phyloP scores from a whole-genome alignment of 306 rosid species.

The Ammopiptanthus mongolicus region DNA sequence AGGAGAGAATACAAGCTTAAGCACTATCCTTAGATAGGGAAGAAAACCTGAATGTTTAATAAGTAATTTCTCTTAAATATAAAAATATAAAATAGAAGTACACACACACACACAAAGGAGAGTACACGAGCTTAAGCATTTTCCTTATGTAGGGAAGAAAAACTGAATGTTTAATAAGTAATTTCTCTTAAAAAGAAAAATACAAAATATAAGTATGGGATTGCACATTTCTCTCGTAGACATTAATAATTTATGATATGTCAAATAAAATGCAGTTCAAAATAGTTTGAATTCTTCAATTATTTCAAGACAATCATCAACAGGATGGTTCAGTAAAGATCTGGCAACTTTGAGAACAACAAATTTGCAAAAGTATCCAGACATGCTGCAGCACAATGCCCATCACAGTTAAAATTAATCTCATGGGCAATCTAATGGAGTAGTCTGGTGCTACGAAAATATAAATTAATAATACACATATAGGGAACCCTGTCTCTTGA shows the following conservation, averaged over 20 bases:
- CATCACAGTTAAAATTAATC: neutral
- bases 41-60: neutral
- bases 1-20: neutral
- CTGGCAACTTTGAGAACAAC: neutral
- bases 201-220: neutral
- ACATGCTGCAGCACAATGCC: neutral
- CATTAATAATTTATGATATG: neutral
- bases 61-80: neutral
- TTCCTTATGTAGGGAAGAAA: neutral
- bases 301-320: neutral
- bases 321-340: neutral
- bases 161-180: neutral
- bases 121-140: neutral
- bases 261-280: neutral
- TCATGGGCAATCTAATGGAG: neutral
- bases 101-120: neutral
- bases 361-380: neutral
- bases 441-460: neutral
- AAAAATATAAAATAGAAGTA: neutral
- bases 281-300: conserved; percentile 11
- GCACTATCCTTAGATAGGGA: neutral
- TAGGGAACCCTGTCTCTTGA: neutral
- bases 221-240: neutral
- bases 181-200: neutral
- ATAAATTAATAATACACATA: neutral